Evolutionary conservation across 129 eudicot species (phyloP).

Genomic region (Cynara cardunculus): DNA sequence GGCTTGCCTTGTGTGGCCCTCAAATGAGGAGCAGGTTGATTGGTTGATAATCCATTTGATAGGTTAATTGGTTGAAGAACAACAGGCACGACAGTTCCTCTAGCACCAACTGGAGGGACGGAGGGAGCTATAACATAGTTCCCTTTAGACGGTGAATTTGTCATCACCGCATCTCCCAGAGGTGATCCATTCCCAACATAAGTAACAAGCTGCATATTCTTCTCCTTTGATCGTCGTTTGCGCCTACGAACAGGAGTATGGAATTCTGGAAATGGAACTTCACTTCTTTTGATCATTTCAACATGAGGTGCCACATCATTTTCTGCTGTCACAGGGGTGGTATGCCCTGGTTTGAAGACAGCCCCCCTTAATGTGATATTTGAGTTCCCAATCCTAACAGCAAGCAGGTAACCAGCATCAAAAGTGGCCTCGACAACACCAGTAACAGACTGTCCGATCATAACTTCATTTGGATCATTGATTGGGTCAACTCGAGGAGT

Average conservation of each 20-base stretch:
- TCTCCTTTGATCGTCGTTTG: slow-evolving; percentile 37
- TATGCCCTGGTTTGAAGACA: slow-evolving; percentile 89
- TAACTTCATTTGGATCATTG: slow-evolving; percentile 32
- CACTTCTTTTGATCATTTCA: slow-evolving; percentile 64
- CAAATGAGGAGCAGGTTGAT: slow-evolving; percentile 47
- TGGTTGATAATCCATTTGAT: slow-evolving; percentile 36
- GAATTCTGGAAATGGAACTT: slow-evolving; percentile 36
- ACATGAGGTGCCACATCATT: slow-evolving; percentile 85
- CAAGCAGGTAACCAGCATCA: slow-evolving; percentile 79
- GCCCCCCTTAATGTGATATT: slow-evolving; percentile 65
- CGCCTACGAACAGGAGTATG: slow-evolving; percentile 33
- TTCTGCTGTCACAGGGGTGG: slow-evolving; percentile 71
- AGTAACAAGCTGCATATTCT: slow-evolving; percentile 36
- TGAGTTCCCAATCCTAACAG: slow-evolving; percentile 79
- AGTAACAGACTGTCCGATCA: slow-evolving; percentile 71
- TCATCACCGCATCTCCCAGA: slow-evolving; percentile 11
- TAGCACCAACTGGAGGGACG: slow-evolving; percentile 46
- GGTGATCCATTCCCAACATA: slow-evolving; percentile 30
- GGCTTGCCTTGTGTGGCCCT: slow-evolving; percentile 47
- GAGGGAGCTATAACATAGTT: slow-evolving; percentile 32
- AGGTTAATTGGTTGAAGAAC: slow-evolving; percentile 53
- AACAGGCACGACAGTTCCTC: slow-evolving; percentile 74
- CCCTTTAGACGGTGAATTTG: slow-evolving; percentile 28
- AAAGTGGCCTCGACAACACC: slow-evolving; percentile 86
- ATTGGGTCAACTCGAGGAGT: slow-evolving; percentile 31